Conservation (phyloP, 257 asterid genomes). For the Fraxinus cuspidata region DNA sequence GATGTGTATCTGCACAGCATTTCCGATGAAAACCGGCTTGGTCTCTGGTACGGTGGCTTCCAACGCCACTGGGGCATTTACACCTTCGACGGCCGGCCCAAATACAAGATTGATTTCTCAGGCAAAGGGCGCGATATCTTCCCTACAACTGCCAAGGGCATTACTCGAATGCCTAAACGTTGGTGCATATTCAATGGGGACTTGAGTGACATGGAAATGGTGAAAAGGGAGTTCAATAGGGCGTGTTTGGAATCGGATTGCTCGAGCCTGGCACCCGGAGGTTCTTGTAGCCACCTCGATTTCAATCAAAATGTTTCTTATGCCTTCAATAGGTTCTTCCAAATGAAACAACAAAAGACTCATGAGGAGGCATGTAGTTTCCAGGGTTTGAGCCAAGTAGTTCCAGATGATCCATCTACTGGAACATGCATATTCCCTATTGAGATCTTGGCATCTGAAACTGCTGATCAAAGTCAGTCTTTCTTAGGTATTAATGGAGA, state of each 20-base stretch:
- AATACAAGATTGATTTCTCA: slow-evolving; percentile 48
- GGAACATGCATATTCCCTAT: slow-evolving; percentile 27
- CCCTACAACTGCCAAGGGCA: slow-evolving; percentile 49
- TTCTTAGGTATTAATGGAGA: neutral
- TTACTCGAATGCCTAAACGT: slow-evolving; percentile 30
- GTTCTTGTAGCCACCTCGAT: slow-evolving; percentile 38
- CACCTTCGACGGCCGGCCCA: slow-evolving; percentile 49
- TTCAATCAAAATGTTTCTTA: slow-evolving; percentile 37
- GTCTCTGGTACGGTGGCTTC: slow-evolving; percentile 16
- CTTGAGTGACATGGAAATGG: neutral
- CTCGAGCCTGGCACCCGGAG: slow-evolving; percentile 40
- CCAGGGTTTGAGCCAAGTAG: slow-evolving; percentile 35
- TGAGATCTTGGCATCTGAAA: slow-evolving; percentile 26
- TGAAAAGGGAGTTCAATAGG: neutral
- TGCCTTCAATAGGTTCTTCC: slow-evolving; percentile 52
- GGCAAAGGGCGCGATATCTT: slow-evolving; percentile 35
- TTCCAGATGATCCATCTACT: slow-evolving; percentile 30
- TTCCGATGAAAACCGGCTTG: slow-evolving; percentile 40
- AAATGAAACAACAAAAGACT: slow-evolving; percentile 30
- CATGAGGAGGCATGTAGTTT: slow-evolving; percentile 31
- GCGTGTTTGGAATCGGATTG: slow-evolving; percentile 48
- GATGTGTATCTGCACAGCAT: slow-evolving; percentile 42
- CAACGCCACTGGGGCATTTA: slow-evolving; percentile 66
- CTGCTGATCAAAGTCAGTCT: neutral
- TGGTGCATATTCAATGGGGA: slow-evolving; percentile 39